phyloP scores from a whole-genome alignment of 179 eudicot species.

The Patellifolia procumbens region DNA sequence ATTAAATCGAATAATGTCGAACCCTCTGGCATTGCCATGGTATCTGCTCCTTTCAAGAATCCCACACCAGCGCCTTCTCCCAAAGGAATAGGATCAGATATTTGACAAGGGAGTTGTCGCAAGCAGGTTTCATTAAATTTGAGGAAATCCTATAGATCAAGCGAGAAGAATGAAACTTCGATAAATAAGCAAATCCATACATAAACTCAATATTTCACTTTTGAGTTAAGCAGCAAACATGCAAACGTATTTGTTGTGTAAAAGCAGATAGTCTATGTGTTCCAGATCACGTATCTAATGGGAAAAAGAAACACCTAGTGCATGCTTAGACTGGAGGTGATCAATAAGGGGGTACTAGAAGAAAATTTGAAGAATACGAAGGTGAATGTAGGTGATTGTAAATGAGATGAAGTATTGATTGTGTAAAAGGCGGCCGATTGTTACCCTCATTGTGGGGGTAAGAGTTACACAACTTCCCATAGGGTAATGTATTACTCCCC shows the following conservation, averaged over 20 bases:
- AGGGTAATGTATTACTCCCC: no score
- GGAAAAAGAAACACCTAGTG: no score
- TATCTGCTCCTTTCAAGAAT: conserved; percentile 69
- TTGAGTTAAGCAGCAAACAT: neutral
- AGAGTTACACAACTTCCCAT: no score
- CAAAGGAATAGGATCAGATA: conserved; percentile 77
- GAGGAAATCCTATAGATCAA: conserved; percentile 63
- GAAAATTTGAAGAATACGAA: no score
- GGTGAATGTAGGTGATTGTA: no score
- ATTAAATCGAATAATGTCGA: conserved; percentile 73
- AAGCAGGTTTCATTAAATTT: conserved; percentile 60
- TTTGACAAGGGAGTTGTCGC: conserved; percentile 62
- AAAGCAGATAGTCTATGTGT: neutral
- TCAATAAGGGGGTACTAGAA: no score
- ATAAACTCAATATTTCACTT: neutral
- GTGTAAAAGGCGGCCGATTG: no score
- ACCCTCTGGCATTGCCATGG: conserved; percentile 70
- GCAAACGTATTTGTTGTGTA: neutral
- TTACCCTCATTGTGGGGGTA: no score
- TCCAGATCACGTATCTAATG: neutral
- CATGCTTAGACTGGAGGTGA: no score
- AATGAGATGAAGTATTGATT: no score
- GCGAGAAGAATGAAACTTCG: conserved; percentile 1
- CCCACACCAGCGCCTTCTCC: conserved; percentile 96
- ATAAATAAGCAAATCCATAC: neutral